These are phyloP conservation scores for Acanthochlamys bracteata DNA, from an alignment of 106 monocot genomes.

Conservation along the genomic window DNA sequence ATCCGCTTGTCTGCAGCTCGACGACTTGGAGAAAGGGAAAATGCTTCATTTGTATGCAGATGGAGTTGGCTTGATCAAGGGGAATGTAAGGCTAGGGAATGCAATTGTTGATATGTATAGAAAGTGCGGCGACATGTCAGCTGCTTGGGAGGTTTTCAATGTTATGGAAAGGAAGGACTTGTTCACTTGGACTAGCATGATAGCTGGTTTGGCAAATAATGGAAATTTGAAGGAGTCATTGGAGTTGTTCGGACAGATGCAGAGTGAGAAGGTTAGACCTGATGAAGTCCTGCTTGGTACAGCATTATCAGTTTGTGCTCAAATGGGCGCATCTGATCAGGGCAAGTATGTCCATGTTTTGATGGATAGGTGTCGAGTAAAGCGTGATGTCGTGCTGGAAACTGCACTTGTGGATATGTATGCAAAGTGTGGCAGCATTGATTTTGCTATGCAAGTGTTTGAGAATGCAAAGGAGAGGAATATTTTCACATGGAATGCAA, in stretches of 20 bases:
- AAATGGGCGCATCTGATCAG: slow-evolving; percentile 20
- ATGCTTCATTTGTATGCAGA: slow-evolving; percentile 29
- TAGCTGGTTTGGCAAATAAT: slow-evolving; percentile 15
- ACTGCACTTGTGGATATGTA: slow-evolving; percentile 25
- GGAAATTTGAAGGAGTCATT: slow-evolving; percentile 8
- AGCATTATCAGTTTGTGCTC: slow-evolving; percentile 9
- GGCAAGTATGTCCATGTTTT: slow-evolving; percentile 26
- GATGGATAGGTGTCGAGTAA: background rate
- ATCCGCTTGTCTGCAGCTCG: slow-evolving; percentile 18
- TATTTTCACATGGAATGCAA: slow-evolving; percentile 40
- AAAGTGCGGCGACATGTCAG: slow-evolving; percentile 15
- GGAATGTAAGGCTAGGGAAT: background rate
- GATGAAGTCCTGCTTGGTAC: no score
- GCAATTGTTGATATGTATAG: slow-evolving; percentile 25
- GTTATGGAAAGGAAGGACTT: slow-evolving; percentile 31
- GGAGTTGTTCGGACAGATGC: slow-evolving; percentile 22
- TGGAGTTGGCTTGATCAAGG: background rate
- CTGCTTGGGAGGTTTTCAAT: slow-evolving; percentile 22
- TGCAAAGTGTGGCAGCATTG: slow-evolving; percentile 38
- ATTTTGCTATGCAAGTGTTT: slow-evolving; percentile 17
- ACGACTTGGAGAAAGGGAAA: slow-evolving; percentile 21
- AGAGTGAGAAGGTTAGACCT: no score
- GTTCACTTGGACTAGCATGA: slow-evolving; percentile 38
- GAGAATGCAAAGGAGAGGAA: slow-evolving; percentile 6
- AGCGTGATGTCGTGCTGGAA: no score